Evolutionary conservation across 2,329 filamentous ascomycete species (phyloP), one percentile per base, ranked within the genome.

Genomic region (Phyllosticta citriasiana): DNA sequence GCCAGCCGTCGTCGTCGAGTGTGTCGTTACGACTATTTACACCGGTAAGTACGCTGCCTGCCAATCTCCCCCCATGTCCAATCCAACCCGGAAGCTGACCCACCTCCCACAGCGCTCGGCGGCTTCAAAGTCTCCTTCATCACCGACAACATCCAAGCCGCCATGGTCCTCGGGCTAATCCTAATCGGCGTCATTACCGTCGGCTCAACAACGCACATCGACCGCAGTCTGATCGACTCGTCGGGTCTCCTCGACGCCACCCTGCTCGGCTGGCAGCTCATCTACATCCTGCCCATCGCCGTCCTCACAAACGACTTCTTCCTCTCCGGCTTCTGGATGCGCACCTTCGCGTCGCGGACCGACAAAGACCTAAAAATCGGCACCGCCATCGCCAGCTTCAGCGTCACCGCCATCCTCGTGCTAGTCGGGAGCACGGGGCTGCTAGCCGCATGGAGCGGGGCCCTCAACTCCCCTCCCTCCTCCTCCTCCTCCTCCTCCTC

Each of bases 281-380:
- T 94, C 40, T 94, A 93, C 76, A 93, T 94, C 66, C 80, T 94
- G 1, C 88, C 90, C 0, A 82, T 94, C 5, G 89, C 89, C 53
- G 83, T 94, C 65, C 71, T 92, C 61, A 92, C 89, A 63, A 94
- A 93, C 76, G 86, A 92, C 77, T 92, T 94, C 79, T 94, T 94
- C 78, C 79, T 94, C 53, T 90, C 88, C 33, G 87, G 84, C 66
- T 91, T 90, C 74, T 94, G 89, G 89, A 69, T 78, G 24, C 65
- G 66, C 19, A 57, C 62, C 9, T 75, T 77, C 61, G 70, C 66
- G 2, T 63, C 65, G 9, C 64, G 69, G 50, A 67, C 65, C 9
- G 60, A 61, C 55, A 57, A 64, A 5, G 61, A 59, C 52, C 82
- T 94, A 6, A 86, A 84, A 79, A 79, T 92, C 60, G 90, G 89